Evolutionary conservation across 2,329 filamentous ascomycete genomes (phyloP), one percentile per base, ranked within the genome.

Genomic region (Lanzia echinophila): DNA sequence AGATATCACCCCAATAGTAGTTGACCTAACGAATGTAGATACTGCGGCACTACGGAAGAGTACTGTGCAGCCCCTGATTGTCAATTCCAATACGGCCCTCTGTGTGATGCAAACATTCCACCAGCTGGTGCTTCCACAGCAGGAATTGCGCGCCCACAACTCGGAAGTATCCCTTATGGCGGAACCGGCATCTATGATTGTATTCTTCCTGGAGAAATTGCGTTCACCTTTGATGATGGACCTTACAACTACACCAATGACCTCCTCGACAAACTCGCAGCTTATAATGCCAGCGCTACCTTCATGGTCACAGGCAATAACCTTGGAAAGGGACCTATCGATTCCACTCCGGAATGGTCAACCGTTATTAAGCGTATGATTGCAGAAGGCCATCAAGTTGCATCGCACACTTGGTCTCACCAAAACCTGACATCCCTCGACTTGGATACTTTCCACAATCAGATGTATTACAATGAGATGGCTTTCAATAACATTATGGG

Each of bases 221-320:
- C 83, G 19, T 67, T 87, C 54, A 87, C 83, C 1, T 87, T 79
- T 61, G 83, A 87, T 60, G 84, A 87, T 63, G 83, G 83, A 3
- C 83, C 83, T n/a, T 79, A 78, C 58, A 67, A 74, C 31, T 84
- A 81, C 67, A 87, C 83, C 1, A 73, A 45, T 33, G 53, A 55
- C n/a, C 53, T 55, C 19, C 34, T 87, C 12, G 79, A 86, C 62
- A 72, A 84, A 51, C 73, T 87, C 44, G 74, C 75, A 56, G 72
- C 70, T 24, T 83, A 84, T 63, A 71, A 76, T 28, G 82, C 80
- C 13, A 83, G 80, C 59, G 84, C 82, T 1, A 87, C 84, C 2
- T 88, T 88, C 41, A 62, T 67, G 53, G 74, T 87, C 56, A 81
- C 76, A 7, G 79, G 78, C 24, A 79, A 75, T 68, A 81, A 80